Evolutionary conservation across 2,329 filamentous ascomycete species (phyloP).

Genomic region (Epichloe uncinata): DNA sequence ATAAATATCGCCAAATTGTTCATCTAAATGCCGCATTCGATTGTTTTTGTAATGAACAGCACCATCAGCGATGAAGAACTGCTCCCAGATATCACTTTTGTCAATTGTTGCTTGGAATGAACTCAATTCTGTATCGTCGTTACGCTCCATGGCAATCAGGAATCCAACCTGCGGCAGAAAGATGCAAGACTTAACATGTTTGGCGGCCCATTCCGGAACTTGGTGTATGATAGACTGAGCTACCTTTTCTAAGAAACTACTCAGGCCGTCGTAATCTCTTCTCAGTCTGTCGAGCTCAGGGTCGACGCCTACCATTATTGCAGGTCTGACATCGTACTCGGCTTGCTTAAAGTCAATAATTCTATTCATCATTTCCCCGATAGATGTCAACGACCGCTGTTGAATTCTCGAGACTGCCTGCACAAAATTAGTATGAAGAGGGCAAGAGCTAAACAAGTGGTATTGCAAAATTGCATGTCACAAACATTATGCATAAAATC

Average conservation of each 20-base stretch:
- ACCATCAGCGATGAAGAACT: conserved; percentile 59
- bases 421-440: not conserved
- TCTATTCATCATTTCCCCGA: conserved; percentile 59
- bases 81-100: conserved; percentile 54
- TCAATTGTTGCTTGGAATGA: conserved; percentile 49
- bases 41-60: conserved; percentile 76
- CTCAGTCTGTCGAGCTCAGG: conserved; percentile 65
- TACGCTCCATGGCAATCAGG: conserved; percentile 56
- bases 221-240: conserved; percentile 47
- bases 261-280: conserved; percentile 63
- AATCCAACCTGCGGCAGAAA: conserved; percentile 91
- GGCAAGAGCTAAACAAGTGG: not conserved
- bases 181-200: conserved; percentile 57
- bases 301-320: conserved; percentile 61
- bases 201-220: conserved; percentile 45
- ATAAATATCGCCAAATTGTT: conserved; percentile 72
- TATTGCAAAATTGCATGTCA: not conserved
- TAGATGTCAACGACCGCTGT: conserved; percentile 41
- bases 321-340: conserved; percentile 54
- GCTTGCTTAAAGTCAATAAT: conserved; percentile 74
- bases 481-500: conserved; percentile 2
- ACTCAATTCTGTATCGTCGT: conserved; percentile 36
- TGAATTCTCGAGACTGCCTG: conserved; percentile 40
- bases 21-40: conserved; percentile 69
- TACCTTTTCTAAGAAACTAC: conserved; percentile 55